phyloP scores from a whole-genome alignment of 345 rosid species.

The Rhodamnia rubescens region DNA sequence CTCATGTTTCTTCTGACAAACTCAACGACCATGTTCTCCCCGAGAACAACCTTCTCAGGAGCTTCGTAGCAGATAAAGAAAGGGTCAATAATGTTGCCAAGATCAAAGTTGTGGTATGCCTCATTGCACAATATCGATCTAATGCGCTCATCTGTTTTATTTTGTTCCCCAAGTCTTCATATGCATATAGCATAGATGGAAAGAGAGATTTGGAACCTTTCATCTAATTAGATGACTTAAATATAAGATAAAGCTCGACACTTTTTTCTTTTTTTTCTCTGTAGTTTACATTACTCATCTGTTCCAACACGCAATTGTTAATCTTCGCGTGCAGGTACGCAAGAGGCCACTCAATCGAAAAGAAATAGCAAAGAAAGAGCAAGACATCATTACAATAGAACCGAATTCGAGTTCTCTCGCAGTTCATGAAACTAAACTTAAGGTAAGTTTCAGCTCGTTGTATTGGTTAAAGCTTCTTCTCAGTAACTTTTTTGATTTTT shows the following conservation, averaged over 20 bases:
- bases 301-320: background rate
- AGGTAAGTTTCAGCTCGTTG: slow-evolving; percentile 15
- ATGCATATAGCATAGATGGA: background rate
- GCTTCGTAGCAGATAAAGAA: slow-evolving; percentile 37
- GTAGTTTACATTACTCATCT: background rate
- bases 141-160: background rate
- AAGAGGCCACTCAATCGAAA: slow-evolving; percentile 49
- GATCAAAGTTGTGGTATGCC: slow-evolving; percentile 55
- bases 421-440: slow-evolving; percentile 47
- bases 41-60: slow-evolving; percentile 28
- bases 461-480: background rate
- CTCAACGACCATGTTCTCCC: slow-evolving; percentile 8
- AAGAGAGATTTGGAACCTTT: background rate
- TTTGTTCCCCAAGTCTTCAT: background rate
- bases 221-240: background rate
- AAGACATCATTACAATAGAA: slow-evolving; percentile 37
- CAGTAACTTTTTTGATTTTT: background rate
- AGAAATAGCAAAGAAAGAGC: slow-evolving; percentile 43
- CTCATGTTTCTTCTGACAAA: slow-evolving; percentile 10
- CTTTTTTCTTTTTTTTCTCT: background rate
- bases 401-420: slow-evolving; percentile 26
- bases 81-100: slow-evolving; percentile 43
- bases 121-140: background rate
- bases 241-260: background rate
- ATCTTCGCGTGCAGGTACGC: slow-evolving; percentile 22